Conservation (phyloP, 2,329 filamentous ascomycete genomes). For the Colletotrichum tamarilloi region DNA sequence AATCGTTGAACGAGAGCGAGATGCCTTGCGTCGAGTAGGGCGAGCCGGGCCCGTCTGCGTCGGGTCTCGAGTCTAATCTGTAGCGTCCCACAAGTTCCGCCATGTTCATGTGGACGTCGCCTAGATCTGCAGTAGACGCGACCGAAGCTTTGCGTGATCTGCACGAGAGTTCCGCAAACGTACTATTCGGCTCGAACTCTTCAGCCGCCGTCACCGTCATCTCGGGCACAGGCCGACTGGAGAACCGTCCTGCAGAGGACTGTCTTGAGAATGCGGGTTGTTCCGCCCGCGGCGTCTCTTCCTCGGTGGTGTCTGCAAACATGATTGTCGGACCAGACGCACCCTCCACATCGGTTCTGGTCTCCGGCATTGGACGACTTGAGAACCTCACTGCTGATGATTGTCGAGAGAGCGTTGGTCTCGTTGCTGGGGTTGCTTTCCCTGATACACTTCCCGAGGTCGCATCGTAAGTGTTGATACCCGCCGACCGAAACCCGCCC, state of each 20-base stretch:
- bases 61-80: conserved; percentile 38
- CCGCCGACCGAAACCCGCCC: conserved; percentile 18
- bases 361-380: conserved; percentile 78
- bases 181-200: conserved; percentile 69
- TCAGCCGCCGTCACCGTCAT: conserved; percentile 66
- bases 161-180: conserved; percentile 65
- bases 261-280: conserved; percentile 53
- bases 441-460: conserved; percentile 17
- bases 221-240: conserved; percentile 71
- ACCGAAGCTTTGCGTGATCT: conserved; percentile 52
- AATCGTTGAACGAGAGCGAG: conserved; percentile 85
- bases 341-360: conserved; percentile 73
- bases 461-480: conserved; percentile 28
- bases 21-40: conserved; percentile 70
- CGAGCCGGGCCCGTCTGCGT: conserved; percentile 48
- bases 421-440: conserved; percentile 43
- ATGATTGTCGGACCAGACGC: conserved; percentile 77
- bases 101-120: conserved; percentile 55
- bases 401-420: conserved; percentile 63
- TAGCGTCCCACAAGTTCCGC: conserved; percentile 57
- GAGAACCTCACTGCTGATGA: conserved; percentile 72
- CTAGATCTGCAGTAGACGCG: conserved; percentile 43
- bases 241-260: conserved; percentile 67
- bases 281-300: conserved; percentile 46
- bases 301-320: conserved; percentile 67